These are phyloP conservation scores for Prunus campanulata DNA, from an alignment of 306 rosid species.

Conservation along the genomic window DNA sequence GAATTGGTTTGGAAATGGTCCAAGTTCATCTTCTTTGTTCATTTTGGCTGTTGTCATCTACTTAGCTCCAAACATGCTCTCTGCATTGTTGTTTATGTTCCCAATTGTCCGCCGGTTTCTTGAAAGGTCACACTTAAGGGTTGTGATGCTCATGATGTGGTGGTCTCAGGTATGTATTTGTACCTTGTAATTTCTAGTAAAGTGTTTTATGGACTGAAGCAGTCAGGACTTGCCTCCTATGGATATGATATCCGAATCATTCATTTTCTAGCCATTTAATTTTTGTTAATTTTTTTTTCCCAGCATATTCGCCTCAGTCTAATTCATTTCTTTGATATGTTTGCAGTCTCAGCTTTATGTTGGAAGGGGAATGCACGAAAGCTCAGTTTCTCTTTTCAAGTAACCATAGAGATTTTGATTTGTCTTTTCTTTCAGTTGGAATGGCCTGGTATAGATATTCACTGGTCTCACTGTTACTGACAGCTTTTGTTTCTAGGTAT, in stretches of 20 bases:
- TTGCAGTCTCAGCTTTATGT: conserved; percentile 90
- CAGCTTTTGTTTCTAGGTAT: conserved; percentile 59
- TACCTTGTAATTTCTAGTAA: conserved; percentile 12
- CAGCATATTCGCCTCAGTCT: not conserved
- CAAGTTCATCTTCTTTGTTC: conserved; percentile 85
- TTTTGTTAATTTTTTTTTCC: conserved; percentile 7
- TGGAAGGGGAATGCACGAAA: conserved; percentile 99
- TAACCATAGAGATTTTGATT: conserved; percentile 42
- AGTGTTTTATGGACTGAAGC: conserved; percentile 6
- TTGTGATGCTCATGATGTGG: conserved; percentile 82
- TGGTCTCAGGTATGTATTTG: conserved; percentile 84
- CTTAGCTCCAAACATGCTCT: conserved; percentile 87
- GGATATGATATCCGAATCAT: conserved; percentile 14
- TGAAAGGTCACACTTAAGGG: conserved; percentile 59
- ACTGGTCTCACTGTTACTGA: conserved; percentile 28
- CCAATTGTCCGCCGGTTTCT: conserved; percentile 75
- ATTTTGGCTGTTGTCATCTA: conserved; percentile 77
- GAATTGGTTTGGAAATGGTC: conserved; percentile 86
- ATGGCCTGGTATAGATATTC: conserved; percentile 23
- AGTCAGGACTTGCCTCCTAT: conserved; percentile 14
- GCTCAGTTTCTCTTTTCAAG: conserved; percentile 68
- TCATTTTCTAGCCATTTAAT: not conserved
- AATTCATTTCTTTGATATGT: conserved; percentile 14
- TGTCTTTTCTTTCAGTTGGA: conserved; percentile 22
- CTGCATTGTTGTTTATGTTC: conserved; percentile 67